Evolutionary conservation across 345 rosid genomes (phyloP), one percentile per base, ranked within the genome.

Genomic region (Citrus inodora): DNA sequence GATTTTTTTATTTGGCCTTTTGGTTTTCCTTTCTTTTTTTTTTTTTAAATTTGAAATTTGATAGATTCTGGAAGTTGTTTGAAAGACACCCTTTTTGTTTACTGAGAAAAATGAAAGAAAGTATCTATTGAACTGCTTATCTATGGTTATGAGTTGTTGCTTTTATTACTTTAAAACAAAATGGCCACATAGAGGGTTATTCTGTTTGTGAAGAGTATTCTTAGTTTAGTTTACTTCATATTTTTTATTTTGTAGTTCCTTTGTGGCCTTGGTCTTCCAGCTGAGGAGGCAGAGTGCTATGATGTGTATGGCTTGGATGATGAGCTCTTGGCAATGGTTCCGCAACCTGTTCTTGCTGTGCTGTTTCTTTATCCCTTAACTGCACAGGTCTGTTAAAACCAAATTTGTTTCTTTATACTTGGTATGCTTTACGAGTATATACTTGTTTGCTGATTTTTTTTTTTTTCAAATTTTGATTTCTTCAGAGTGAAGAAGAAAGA

Each of bases 291-390:
- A 2, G 97, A 94, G 87, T 94, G 98, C 76, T 79, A 32, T 75
- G 99, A 96, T 88, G 99, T 94, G 71, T 94, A 87, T 76, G 97
- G 98, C 2, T 88, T 94, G 81, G 99, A 96, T 65, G 94, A 87
- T 0, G 99, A 94, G 61, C 97, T 94, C 59, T 79, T 96, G 51
- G 94, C 83, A 70, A 91, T 92, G 94, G 97, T 96, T 80, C 98
- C 97, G 0, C 85, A 92, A 82, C 97, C 98, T 79, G 97, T 92
- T 9, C 94, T 91, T 32, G 99, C 98, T 55, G 99, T 94, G 63
- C 87, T 96, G 75, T 92, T 92, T 83, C 97, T 96, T 58, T 92
- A 86, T 82, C 99, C 99, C 9, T 17, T 94, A 75, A 94, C 98
- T 30, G 70, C 87, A 27, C 80, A 90, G 99, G 98, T 96, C 30